These are phyloP conservation scores for Pelagomonas calceolata DNA, from an alignment of 108 stramenopile genomes.

Conservation along the genomic window DNA sequence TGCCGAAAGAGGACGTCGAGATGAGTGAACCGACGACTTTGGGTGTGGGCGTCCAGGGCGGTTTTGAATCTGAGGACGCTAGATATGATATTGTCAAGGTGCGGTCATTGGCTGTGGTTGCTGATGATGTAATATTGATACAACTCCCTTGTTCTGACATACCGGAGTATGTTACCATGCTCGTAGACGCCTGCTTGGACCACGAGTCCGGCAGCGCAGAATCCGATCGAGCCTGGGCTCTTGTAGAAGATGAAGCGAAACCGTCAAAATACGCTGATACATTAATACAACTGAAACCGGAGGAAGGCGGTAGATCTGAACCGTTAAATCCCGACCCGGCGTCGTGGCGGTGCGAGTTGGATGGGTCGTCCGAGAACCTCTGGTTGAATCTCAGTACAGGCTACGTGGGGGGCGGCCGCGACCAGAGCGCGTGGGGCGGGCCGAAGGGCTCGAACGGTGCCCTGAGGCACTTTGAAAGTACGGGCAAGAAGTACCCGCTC, in stretches of 20 bases:
- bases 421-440: constrained; percentile 82
- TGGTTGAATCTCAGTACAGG: constrained; percentile 96
- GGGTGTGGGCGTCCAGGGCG: constrained; percentile 84
- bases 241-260: constrained; percentile 18
- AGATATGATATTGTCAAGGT: constrained; percentile 2
- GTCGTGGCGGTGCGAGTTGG: constrained; percentile 39
- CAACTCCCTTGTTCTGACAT: background rate
- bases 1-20: background rate
- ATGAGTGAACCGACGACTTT: constrained; percentile 53
- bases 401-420: constrained; percentile 89
- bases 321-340: constrained; percentile 35
- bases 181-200: constrained; percentile 12
- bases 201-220: constrained; percentile 7
- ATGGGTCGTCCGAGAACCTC: constrained; percentile 61
- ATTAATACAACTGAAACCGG: constrained; percentile 14
- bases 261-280: constrained; percentile 40
- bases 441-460: constrained; percentile 88
- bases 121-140: background rate
- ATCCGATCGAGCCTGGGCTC: background rate
- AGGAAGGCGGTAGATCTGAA: background rate
- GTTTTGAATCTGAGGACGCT: constrained; percentile 69
- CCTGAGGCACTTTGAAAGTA: constrained; percentile 81
- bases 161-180: background rate
- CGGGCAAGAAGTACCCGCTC: constrained; percentile 77
- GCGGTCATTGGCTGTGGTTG: background rate